Conservation (phyloP, 257 asterid genomes). For the Primulina huaijiensis region DNA sequence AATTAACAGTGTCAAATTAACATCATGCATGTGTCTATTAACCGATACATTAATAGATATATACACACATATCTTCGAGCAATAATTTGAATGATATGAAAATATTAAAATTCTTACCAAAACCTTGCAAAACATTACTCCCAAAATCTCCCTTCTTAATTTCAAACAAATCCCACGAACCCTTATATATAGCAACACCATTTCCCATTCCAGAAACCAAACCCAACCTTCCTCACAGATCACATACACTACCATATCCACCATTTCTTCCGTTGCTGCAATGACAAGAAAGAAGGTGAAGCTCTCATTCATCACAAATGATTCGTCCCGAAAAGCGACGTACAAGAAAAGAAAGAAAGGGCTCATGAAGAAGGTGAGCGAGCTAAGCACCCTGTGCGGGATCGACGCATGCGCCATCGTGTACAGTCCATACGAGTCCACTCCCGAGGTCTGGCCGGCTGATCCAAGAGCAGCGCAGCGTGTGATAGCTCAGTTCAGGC, state of each 20-base stretch:
- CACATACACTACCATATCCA: conserved; percentile 10
- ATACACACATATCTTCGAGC: conserved; percentile 24
- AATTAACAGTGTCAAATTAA: no score
- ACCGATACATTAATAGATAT: not conserved
- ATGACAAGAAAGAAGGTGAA: conserved; percentile 87
- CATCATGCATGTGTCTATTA: no score
- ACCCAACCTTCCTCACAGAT: conserved; percentile 8
- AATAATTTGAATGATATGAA: conserved; percentile 26
- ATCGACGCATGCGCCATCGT: conserved; percentile 73
- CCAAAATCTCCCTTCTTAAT: conserved; percentile 49
- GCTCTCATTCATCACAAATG: conserved; percentile 66
- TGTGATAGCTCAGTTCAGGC: conserved; percentile 62
- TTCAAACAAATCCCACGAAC: conserved; percentile 29
- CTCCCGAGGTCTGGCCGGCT: conserved; percentile 69
- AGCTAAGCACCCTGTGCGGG: conserved; percentile 78
- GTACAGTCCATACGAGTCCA: conserved; percentile 67
- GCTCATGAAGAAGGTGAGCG: conserved; percentile 73
- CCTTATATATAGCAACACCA: conserved; percentile 37
- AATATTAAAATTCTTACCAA: conserved; percentile 32
- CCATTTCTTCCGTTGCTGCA: not conserved
- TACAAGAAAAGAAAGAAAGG: conserved; percentile 85
- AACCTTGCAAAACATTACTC: conserved; percentile 17
- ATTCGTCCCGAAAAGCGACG: conserved; percentile 70
- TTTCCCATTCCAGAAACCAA: conserved; percentile 16
- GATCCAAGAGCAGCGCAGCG: conserved; percentile 51